Base-by-base conservation (phyloP, 805 yeast genomes). In the Nakazawaea anatomiae region DNA sequence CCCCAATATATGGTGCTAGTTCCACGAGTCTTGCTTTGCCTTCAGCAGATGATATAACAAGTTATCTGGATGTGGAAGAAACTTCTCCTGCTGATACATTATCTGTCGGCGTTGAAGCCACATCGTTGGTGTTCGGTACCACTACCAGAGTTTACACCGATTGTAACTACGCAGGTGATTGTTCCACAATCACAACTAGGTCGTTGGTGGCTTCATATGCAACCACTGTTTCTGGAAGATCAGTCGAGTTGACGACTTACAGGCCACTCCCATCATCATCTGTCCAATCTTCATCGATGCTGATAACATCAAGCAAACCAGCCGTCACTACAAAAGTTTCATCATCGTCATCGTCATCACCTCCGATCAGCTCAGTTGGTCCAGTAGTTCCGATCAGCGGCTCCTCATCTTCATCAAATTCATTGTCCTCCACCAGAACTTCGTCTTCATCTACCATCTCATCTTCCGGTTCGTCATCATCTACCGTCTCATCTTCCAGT, bases 131-230 rank as follows among this genome's bases (percentile, higher is more conserved):
- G 3, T 50, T 29, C 32, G 42, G 46, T 7, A 50, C 52, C 4
- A 45, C 46, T 5, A 50, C 52, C 9, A 30, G 34, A 18, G 43
- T 50, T 8, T 50, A 50, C 41, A 50, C 48, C 7, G 52, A 50
- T 29, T 50, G 52, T 50, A 41, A 50, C 28, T 50, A 41, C 28
- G 14, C 10, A 8, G 47, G 52, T 18, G 44, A 9, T 9, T 62
- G 66, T 46, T 56, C 64, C 8, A 48, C 51, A 8, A 44, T 53
- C 32, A 56, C 61, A 18, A 58, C 66, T 11, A 55, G 57, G 43
- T 62, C 59, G 36, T 49, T 61, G 35, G 61, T 55, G 36, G 57
- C 66, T 8, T 55, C 60, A 10, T 60, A 64, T 54, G 53, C 59
- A 10, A 58, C 61, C 1, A 55, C 59, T 10, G 48, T 61, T 42